Evolutionary conservation across 176 grass and related monocot species (phyloP).

Genomic region (Bothriochloa decipiens): DNA sequence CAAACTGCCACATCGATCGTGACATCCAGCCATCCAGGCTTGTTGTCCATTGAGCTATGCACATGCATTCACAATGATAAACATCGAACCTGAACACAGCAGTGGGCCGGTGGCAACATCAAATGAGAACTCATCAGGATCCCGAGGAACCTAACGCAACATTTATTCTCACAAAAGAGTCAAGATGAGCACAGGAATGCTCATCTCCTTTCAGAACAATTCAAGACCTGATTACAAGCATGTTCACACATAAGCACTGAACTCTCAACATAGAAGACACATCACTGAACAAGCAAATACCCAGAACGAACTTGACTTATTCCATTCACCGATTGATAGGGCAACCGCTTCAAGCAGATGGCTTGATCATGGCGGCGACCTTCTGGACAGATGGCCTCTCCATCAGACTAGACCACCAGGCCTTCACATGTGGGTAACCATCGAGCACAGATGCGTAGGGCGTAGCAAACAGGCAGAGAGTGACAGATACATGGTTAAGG

Average conservation of each 20-base stretch:
- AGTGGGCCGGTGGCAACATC: background rate
- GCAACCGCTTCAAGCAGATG: constrained; percentile 17
- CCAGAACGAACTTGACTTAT: constrained; percentile 25
- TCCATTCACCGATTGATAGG: background rate
- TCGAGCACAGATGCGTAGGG: constrained; percentile 52
- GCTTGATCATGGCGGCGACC: constrained; percentile 48
- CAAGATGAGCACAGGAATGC: constrained; percentile 45
- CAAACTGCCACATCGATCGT: no score
- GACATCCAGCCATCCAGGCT: background rate
- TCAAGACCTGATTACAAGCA: constrained; percentile 12
- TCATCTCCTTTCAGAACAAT: constrained; percentile 26
- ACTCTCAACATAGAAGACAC: constrained; percentile 24
- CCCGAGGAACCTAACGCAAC: background rate
- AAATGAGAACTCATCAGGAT: background rate
- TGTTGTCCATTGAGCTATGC: background rate
- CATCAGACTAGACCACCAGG: constrained; percentile 62
- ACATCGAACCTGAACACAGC: background rate
- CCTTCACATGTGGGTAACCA: constrained; percentile 57
- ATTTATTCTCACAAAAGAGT: constrained; percentile 33
- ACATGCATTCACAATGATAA: no score
- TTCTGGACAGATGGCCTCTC: constrained; percentile 56
- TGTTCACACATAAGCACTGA: constrained; percentile 9
- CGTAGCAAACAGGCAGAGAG: constrained; percentile 44
- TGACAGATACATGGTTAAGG: constrained; percentile 51
- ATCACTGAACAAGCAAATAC: constrained; percentile 22